Evolutionary conservation across 2,329 filamentous ascomycete genomes (phyloP).

Genomic region (Verticillium dahliae): DNA sequence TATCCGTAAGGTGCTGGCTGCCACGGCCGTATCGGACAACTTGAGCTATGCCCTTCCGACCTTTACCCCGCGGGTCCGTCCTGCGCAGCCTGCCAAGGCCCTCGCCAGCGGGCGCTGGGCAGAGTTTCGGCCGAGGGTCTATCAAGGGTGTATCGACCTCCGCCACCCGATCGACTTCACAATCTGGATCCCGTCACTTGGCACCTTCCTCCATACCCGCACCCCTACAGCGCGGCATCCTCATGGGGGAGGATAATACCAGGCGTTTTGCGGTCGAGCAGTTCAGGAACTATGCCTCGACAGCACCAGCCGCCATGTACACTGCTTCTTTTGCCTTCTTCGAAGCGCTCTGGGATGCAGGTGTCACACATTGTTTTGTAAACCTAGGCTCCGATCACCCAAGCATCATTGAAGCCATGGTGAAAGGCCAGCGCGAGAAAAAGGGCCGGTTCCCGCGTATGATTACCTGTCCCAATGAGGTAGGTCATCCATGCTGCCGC

Average conservation of each 20-base stretch:
- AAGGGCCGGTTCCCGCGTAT: slow-evolving; percentile 56
- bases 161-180: not conserved
- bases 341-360: slow-evolving; percentile 69
- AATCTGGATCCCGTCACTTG: not conserved
- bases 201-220: not conserved
- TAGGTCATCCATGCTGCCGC: slow-evolving; percentile 19
- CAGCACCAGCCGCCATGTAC: slow-evolving; percentile 38
- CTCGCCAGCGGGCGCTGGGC: not conserved
- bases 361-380: slow-evolving; percentile 53
- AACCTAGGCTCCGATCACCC: slow-evolving; percentile 61
- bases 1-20: not conserved
- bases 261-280: not conserved
- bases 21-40: not conserved
- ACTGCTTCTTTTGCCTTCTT: slow-evolving; percentile 79
- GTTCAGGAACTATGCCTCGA: not conserved
- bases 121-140: not conserved
- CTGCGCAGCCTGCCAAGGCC: not conserved
- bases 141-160: not conserved
- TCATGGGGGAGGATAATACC: not conserved
- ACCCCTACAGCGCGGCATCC: not conserved
- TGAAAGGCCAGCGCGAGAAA: slow-evolving; percentile 61
- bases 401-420: slow-evolving; percentile 66
- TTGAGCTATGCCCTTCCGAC: not conserved
- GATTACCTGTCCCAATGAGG: slow-evolving; percentile 69
- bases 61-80: not conserved